Evolutionary conservation across 2,329 filamentous ascomycete genomes (phyloP), one percentile per base, ranked within the genome.

Genomic region (Nemania diffusa): DNA sequence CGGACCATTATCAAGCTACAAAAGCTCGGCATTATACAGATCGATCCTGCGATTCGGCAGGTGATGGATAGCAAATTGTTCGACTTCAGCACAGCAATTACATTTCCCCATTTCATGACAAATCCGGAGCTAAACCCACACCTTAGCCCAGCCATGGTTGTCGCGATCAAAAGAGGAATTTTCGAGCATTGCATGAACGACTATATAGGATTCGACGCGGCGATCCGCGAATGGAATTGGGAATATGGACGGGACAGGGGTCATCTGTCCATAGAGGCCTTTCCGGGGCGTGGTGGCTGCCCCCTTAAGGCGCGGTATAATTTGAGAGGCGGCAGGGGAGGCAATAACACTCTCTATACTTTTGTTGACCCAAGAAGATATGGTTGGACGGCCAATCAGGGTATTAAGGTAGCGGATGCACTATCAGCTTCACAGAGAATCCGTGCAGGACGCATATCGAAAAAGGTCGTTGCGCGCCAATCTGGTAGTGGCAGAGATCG

Each of bases 331-430:
- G 26, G 51, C 15, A 53, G 50, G 2, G 32, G 20, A 24, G 15
- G 20, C 52, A 8, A 37, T 32, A 56, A n/a, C 40, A 40, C 52
- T 56, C 29, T 56, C 32, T 56, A 42, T 56, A 56, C 52, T 56
- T 56, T 56, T 13, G 52, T 56, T 40, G 52, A 56, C 32, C 52
- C 52, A 29, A 56, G 52, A n/a, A 32, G 20, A 20, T 55, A 55
- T 55, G 32, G 32, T 29, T 55, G 29, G 51, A 55, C 24, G 48
- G 48, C 48, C 27, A 51, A 51, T 51, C 48, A 15, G 48, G 24
- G 15, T 51, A 26, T 51, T 27, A 13, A 24, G 48, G 48, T 9
- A 29, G 48, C 22, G 24, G 15, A 22, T 29, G 17, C 22, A 51
- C 48, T 26, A 51, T 24, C 48, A 51, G 22, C 24, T 29, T 51